A percentile compares a stretch with the other conserved stretches of the same genome.
Conservation (phyloP, 2,329 filamentous ascomycete species). For the Alternaria tenuissima region DNA sequence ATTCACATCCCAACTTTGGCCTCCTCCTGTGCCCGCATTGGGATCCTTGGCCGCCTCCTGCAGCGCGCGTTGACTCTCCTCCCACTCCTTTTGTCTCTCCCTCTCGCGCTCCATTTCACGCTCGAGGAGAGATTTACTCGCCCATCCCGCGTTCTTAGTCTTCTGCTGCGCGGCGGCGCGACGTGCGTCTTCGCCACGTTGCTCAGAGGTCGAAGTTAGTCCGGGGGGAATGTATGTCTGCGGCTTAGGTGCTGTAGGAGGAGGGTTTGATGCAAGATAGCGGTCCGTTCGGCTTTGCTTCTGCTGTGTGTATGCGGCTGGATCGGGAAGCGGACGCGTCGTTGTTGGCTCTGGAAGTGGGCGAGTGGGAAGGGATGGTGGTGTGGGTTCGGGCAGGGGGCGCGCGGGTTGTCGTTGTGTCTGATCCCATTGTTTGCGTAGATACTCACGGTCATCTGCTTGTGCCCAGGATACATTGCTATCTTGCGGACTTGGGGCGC, state of each 20-base stretch:
- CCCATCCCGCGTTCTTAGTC: slow-evolving; percentile 70
- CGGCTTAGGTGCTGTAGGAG: slow-evolving; percentile 57
- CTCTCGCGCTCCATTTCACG: slow-evolving; percentile 83
- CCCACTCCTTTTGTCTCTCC: slow-evolving; percentile 80
- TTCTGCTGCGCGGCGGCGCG: slow-evolving; percentile 66
- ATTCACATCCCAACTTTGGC: slow-evolving; percentile 76
- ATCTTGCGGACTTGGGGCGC: slow-evolving; percentile 55
- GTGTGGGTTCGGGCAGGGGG: slow-evolving; percentile 44
- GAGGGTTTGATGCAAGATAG: slow-evolving; percentile 64
- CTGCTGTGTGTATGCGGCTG: slow-evolving; percentile 41
- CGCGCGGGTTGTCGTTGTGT: slow-evolving; percentile 47
- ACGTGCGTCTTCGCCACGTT: slow-evolving; percentile 68
- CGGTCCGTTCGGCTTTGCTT: slow-evolving; percentile 62
- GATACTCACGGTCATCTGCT: slow-evolving; percentile 69
- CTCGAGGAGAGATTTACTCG: slow-evolving; percentile 75
- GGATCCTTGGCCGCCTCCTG: slow-evolving; percentile 63
- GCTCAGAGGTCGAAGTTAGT: slow-evolving; percentile 67
- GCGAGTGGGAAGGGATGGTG: slow-evolving; percentile 52
- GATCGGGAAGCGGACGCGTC: slow-evolving; percentile 44
- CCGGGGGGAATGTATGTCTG: slow-evolving; percentile 57
- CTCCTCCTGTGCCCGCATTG: slow-evolving; percentile 71
- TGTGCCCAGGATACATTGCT: slow-evolving; percentile 71
- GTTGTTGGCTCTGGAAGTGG: slow-evolving; percentile 56
- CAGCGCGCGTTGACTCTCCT: slow-evolving; percentile 73
- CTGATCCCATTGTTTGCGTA: slow-evolving; percentile 65